phyloP scores from a whole-genome alignment of 2,329 filamentous ascomycete genomes.

The Pestalotiopsis sp. region DNA sequence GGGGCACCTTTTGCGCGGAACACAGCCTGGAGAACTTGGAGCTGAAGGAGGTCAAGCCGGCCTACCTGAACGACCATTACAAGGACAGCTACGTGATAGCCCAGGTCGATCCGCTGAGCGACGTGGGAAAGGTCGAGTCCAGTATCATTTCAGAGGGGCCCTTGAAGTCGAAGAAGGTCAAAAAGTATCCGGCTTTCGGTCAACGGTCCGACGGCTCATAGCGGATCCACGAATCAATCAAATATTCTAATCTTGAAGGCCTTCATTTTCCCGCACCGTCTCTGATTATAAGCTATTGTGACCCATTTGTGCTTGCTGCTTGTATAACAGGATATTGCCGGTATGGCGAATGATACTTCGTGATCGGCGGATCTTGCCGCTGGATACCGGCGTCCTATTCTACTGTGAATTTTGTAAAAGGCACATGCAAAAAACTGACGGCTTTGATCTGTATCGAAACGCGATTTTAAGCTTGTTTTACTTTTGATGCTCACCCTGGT shows the following conservation, averaged over 20 bases:
- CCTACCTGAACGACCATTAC: constrained; percentile 13
- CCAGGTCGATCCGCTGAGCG: constrained; percentile 19
- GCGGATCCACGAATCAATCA: not conserved
- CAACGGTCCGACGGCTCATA: not conserved
- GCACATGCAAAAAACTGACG: no score
- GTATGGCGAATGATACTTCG: no score
- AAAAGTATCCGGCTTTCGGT: not conserved
- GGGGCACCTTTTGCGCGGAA: not conserved
- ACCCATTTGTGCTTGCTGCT: no score
- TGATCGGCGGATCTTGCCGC: no score
- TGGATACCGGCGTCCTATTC: no score
- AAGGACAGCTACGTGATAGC: constrained; percentile 19
- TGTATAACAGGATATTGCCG: no score
- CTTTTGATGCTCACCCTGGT: not conserved
- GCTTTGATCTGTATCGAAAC: no score
- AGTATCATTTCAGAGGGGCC: not conserved
- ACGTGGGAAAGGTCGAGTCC: constrained; percentile 13
- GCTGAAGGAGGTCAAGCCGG: not conserved
- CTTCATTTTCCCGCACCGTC: no score
- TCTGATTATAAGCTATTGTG: no score
- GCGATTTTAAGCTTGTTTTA: no score
- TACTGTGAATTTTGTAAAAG: no score
- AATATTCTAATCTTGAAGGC: no score
- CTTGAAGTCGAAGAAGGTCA: not conserved
- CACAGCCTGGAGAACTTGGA: constrained; percentile 8